Conservation (phyloP, 2,329 filamentous ascomycete genomes). For the Aphanocladium album region DNA sequence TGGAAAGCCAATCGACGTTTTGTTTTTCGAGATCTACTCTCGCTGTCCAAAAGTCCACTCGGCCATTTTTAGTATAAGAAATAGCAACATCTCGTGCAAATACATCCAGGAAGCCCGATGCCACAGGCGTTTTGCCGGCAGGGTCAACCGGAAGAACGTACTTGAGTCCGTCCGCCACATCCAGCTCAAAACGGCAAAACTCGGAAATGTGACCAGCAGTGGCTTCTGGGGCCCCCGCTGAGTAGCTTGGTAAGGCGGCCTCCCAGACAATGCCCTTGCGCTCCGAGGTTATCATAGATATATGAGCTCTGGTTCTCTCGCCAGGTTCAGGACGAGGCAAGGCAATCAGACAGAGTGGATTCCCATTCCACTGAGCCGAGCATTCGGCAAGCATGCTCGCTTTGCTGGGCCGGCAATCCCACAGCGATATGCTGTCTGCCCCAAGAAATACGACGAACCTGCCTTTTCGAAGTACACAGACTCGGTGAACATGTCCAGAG, state of each 20-base stretch:
- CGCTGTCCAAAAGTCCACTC: slow-evolving; percentile 81
- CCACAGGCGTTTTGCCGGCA: slow-evolving; percentile 65
- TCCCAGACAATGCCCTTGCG: slow-evolving; percentile 81
- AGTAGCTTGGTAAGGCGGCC: slow-evolving; percentile 53
- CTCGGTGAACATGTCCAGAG: slow-evolving; percentile 69
- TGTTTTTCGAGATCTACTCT: slow-evolving; percentile 57
- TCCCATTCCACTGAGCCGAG: slow-evolving; percentile 57
- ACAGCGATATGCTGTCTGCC: slow-evolving; percentile 64
- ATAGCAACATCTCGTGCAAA: slow-evolving; percentile 84
- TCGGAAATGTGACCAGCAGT: slow-evolving; percentile 44
- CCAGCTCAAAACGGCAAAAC: slow-evolving; percentile 67
- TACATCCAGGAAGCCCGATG: slow-evolving; percentile 75
- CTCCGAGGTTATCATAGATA: slow-evolving; percentile 77
- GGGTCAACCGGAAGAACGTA: slow-evolving; percentile 80
- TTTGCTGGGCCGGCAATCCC: slow-evolving; percentile 64
- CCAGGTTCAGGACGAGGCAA: slow-evolving; percentile 59
- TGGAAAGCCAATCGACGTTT: slow-evolving; percentile 74
- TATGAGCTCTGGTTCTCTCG: slow-evolving; percentile 56
- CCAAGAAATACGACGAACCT: slow-evolving; percentile 78
- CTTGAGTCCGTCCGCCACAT: slow-evolving; percentile 52
- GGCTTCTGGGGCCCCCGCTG: slow-evolving; percentile 22
- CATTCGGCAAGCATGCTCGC: slow-evolving; percentile 49
- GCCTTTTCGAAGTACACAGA: slow-evolving; percentile 71
- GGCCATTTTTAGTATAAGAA: slow-evolving; percentile 71
- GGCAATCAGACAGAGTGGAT: slow-evolving; percentile 73